Conservation (phyloP, 352 stramenopile species). For the Pythium periplocum region DNA sequence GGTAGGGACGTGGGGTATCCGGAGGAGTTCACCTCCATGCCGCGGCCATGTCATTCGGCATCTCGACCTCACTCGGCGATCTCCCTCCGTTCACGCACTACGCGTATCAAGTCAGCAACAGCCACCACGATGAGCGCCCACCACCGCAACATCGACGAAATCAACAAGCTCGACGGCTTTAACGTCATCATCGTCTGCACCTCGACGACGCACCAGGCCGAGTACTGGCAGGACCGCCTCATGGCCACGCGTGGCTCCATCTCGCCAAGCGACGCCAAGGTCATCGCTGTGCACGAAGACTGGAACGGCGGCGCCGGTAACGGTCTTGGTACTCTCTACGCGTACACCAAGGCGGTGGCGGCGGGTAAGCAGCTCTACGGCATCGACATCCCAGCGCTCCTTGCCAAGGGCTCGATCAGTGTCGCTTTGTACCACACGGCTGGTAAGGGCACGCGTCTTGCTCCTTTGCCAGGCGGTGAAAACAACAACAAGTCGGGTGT, state of each 20-base stretch:
- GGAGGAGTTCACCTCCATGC: too few relatives aligned
- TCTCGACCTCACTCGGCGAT: too few relatives aligned
- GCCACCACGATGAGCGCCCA: slow-evolving; percentile 35
- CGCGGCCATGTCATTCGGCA: too few relatives aligned
- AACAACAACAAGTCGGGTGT: slow-evolving; percentile 99
- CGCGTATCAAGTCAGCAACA: not conserved
- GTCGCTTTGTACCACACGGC: slow-evolving; percentile 97
- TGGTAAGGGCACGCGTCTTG: slow-evolving; percentile 96
- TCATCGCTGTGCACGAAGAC: slow-evolving; percentile 96
- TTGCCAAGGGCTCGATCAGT: slow-evolving; percentile 77
- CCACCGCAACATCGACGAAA: slow-evolving; percentile 82
- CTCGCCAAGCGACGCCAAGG: slow-evolving; percentile 83
- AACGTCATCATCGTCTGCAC: slow-evolving; percentile 98
- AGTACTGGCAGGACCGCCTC: slow-evolving; percentile 96
- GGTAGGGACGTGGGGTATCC: too few relatives aligned
- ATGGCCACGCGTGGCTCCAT: slow-evolving; percentile 79
- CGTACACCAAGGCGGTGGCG: slow-evolving; percentile 91
- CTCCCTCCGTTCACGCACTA: too few relatives aligned
- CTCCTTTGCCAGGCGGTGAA: slow-evolving; percentile 94
- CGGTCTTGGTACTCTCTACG: slow-evolving; percentile 94
- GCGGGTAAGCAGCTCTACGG: slow-evolving; percentile 84
- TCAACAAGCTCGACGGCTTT: slow-evolving; percentile 88
- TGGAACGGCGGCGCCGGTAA: slow-evolving; percentile 96
- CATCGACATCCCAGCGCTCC: slow-evolving; percentile 79
- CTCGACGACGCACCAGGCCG: slow-evolving; percentile 93